Conservation (phyloP, 2,329 filamentous ascomycete genomes). For the Boeremia exigua region DNA sequence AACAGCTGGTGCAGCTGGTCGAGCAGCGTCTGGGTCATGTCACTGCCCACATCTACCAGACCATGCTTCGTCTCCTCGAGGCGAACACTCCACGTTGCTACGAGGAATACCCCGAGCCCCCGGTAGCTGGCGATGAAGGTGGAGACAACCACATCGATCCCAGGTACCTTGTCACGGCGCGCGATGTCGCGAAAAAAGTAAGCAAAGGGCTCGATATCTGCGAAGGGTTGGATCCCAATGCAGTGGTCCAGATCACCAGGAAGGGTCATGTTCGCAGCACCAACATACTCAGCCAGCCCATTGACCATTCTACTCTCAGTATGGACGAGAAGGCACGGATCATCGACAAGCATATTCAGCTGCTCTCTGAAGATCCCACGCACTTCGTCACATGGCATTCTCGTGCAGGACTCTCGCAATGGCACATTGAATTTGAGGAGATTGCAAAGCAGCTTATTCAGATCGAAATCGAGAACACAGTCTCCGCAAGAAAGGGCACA, state of each 20-base stretch:
- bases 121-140: conserved; percentile 28
- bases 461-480: conserved; percentile 79
- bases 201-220: conserved; percentile 50
- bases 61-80: conserved; percentile 74
- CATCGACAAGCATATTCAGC: conserved; percentile 74
- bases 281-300: conserved; percentile 31
- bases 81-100: conserved; percentile 72
- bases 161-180: conserved; percentile 47
- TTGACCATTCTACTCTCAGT: conserved; percentile 33
- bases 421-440: conserved; percentile 82
- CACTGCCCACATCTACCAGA: conserved; percentile 79
- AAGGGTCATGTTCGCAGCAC: conserved; percentile 29
- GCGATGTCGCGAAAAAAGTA: conserved; percentile 51
- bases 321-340: conserved; percentile 34
- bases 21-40: conserved; percentile 72
- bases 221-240: conserved; percentile 44
- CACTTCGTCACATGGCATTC: conserved; percentile 73
- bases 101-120: conserved; percentile 53
- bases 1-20: conserved; percentile 75
- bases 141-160: conserved; percentile 42
- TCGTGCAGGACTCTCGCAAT: conserved; percentile 69
- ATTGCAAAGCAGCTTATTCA: conserved; percentile 75
- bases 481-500: conserved; percentile 77
- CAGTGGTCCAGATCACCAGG: conserved; percentile 30
- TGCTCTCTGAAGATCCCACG: conserved; percentile 71